phyloP scores from a whole-genome alignment of 805 yeast genomes.

The Wickerhamomyces chaumierensis region DNA sequence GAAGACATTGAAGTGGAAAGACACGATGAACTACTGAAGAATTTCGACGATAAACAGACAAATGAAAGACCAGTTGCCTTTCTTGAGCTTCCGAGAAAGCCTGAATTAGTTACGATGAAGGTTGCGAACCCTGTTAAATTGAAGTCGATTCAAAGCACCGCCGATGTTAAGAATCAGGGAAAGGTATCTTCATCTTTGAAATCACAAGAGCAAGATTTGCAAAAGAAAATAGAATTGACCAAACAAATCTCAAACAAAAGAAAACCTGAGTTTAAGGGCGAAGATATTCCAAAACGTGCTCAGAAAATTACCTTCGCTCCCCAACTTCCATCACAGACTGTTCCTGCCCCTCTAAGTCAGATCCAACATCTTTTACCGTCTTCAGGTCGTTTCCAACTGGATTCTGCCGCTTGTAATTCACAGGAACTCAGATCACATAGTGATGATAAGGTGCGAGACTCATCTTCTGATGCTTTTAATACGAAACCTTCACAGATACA shows the following conservation, averaged over 20 bases:
- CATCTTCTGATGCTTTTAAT: too few relatives aligned
- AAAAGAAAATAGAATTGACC: too few relatives aligned
- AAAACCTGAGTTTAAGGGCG: background rate
- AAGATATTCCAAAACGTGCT: background rate
- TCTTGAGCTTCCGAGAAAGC: background rate
- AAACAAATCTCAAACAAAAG: background rate
- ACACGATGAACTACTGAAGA: background rate
- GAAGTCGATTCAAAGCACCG: too few relatives aligned
- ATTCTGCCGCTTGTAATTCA: too few relatives aligned
- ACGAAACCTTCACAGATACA: too few relatives aligned
- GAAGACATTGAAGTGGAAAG: background rate
- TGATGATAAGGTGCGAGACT: too few relatives aligned
- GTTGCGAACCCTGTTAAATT: background rate
- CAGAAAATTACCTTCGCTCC: background rate
- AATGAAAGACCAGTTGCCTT: too few relatives aligned
- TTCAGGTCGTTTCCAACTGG: too few relatives aligned
- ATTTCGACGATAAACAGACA: background rate
- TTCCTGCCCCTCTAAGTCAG: background rate
- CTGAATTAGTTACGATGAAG: background rate
- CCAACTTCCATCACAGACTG: background rate
- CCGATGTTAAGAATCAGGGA: too few relatives aligned
- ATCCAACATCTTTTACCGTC: background rate
- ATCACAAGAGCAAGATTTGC: too few relatives aligned
- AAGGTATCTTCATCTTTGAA: too few relatives aligned
- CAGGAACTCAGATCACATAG: too few relatives aligned